These are phyloP conservation scores for Parastagonospora avenae DNA, from an alignment of 2,329 filamentous ascomycete species.

Conservation along the genomic window DNA sequence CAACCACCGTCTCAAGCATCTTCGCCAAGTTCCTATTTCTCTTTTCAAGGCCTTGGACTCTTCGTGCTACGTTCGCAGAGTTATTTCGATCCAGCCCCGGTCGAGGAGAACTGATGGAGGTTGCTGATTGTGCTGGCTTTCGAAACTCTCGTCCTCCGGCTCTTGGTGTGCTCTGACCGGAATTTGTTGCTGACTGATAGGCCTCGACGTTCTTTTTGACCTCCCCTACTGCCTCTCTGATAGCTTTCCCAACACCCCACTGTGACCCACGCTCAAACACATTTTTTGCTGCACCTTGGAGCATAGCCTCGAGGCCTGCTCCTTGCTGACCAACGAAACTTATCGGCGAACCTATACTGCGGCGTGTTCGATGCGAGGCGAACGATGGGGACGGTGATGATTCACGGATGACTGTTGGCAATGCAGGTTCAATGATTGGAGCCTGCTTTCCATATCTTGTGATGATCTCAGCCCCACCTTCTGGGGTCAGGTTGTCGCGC, in stretches of 20 bases:
- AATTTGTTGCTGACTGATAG: constrained; percentile 54
- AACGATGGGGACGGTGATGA: constrained; percentile 33
- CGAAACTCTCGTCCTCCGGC: constrained; percentile 44
- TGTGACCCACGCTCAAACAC: constrained; percentile 75
- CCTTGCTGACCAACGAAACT: constrained; percentile 37
- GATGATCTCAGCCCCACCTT: constrained; percentile 70
- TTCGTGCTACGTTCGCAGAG: constrained; percentile 32
- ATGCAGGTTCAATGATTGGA: constrained; percentile 33
- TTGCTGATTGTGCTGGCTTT: constrained; percentile 33
- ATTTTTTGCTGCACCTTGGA: constrained; percentile 77
- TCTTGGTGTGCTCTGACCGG: constrained; percentile 39
- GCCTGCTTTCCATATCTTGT: constrained; percentile 68
- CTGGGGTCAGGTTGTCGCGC: constrained; percentile 64
- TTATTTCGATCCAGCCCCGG: constrained; percentile 25
- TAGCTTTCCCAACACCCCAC: constrained; percentile 78
- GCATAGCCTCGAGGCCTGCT: constrained; percentile 66
- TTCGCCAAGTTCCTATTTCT: constrained; percentile 70
- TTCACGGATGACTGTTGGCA: constrained; percentile 33
- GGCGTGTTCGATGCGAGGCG: constrained; percentile 29
- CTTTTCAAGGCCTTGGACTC: constrained; percentile 58
- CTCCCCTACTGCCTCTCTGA: constrained; percentile 81
- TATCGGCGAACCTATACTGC: constrained; percentile 34
- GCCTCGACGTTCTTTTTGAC: constrained; percentile 76
- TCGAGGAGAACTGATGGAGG: constrained; percentile 15
- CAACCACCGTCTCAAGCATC: constrained; percentile 71